Conservation (phyloP, 106 monocot genomes). For the Acanthochlamys bracteata region DNA sequence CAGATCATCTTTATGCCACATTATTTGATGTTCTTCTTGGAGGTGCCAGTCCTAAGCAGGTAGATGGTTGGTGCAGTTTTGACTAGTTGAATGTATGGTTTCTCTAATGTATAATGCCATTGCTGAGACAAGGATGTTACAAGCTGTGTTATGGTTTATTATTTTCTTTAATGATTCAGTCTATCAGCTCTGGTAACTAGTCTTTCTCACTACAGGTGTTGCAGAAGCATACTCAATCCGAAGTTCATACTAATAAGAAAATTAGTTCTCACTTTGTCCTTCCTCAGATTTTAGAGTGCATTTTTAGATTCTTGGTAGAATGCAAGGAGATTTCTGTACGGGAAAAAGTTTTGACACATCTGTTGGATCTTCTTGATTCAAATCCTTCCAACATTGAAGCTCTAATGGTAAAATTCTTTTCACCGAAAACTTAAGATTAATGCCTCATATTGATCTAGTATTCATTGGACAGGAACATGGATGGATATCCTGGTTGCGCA, state of each 20-base stretch:
- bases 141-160: too few species aligned
- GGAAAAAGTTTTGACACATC: constrained; percentile 58
- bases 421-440: too few species aligned
- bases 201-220: constrained; percentile 40
- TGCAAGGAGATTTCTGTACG: constrained; percentile 50
- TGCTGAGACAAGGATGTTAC: too few species aligned
- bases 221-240: constrained; percentile 49
- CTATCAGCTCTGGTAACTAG: too few species aligned
- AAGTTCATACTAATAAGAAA: constrained; percentile 39
- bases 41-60: constrained; percentile 99
- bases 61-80: constrained; percentile 14
- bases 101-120: too few species aligned
- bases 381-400: constrained; percentile 87
- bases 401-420: constrained; percentile 90
- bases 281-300: constrained; percentile 80
- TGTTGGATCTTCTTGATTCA: constrained; percentile 82
- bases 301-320: constrained; percentile 73
- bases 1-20: constrained; percentile 88
- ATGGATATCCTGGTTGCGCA: constrained; percentile 82
- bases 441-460: constrained; percentile 5
- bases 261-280: constrained; percentile 47
- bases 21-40: constrained; percentile 99
- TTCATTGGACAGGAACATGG: constrained; percentile 58
- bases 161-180: too few species aligned
- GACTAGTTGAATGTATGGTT: not conserved